Evolutionary conservation across 78 protist genomes (phyloP).

Genomic region (Planoprotostelium fungivorum): DNA sequence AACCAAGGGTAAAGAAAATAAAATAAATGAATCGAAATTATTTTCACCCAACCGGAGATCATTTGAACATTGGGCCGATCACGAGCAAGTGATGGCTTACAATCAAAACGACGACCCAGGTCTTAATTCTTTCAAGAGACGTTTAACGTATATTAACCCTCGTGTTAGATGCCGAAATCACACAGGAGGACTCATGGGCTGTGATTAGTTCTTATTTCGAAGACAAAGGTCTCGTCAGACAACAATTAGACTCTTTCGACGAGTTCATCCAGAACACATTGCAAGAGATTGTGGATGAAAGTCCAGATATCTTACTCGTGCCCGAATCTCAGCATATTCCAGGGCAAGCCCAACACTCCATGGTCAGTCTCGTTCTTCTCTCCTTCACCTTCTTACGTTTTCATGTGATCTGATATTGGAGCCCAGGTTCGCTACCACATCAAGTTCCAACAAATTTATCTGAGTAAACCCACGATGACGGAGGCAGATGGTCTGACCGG

Average conservation of each 20-base stretch:
- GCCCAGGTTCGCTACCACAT: constrained; percentile 8
- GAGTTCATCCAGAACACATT: constrained; percentile 83
- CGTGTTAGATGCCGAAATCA: constrained; percentile 31
- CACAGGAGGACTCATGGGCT: constrained; percentile 91
- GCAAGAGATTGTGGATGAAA: constrained; percentile 88
- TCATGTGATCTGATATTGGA: background rate
- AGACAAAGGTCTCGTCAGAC: constrained; percentile 95
- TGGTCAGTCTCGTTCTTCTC: background rate
- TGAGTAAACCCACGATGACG: constrained; percentile 53
- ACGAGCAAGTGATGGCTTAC: too few species aligned
- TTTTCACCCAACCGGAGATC: too few species aligned
- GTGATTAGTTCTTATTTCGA: constrained; percentile 88
- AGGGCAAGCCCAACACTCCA: constrained; percentile 20
- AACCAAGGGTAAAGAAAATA: too few species aligned
- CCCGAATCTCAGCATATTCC: constrained; percentile 69
- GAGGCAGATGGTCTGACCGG: constrained; percentile 53
- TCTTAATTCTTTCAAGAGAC: too few species aligned
- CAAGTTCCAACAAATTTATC: constrained; percentile 68
- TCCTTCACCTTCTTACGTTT: background rate
- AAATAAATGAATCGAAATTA: too few species aligned
- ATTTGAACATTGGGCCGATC: too few species aligned
- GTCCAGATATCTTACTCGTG: constrained; percentile 56
- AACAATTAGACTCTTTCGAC: constrained; percentile 98
- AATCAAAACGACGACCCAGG: too few species aligned
- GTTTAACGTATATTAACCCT: too few species aligned